Evolutionary conservation across 1,284 basidiomycete species (phyloP).

Genomic region (Apiotrichum siamense): DNA sequence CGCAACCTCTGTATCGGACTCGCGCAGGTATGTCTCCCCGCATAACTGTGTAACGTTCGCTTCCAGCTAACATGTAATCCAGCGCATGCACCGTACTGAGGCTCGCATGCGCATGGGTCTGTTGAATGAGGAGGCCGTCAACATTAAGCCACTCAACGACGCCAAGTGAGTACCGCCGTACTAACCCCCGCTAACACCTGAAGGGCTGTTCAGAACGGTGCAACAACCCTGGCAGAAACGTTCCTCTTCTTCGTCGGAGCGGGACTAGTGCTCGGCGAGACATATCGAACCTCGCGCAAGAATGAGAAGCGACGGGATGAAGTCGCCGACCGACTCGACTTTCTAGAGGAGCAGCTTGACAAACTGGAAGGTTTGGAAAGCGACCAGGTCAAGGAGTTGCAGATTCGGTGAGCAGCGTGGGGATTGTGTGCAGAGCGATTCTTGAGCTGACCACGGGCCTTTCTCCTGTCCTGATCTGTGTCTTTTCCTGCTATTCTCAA

Average conservation of each 20-base stretch:
- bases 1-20: constrained; percentile 66
- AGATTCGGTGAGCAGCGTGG: constrained; percentile 24
- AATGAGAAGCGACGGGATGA: constrained; percentile 65
- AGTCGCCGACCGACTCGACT: constrained; percentile 63
- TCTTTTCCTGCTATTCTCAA: background rate
- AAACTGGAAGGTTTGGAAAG: constrained; percentile 19
- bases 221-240: constrained; percentile 75
- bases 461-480: constrained; percentile 1
- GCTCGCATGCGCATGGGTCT: constrained; percentile 69
- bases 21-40: constrained; percentile 54
- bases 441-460: background rate
- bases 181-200: constrained; percentile 1
- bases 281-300: constrained; percentile 67
- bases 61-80: background rate
- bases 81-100: constrained; percentile 68
- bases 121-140: constrained; percentile 68
- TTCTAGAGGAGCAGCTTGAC: constrained; percentile 51
- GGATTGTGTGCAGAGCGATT: background rate
- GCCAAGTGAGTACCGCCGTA: constrained; percentile 54
- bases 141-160: constrained; percentile 76
- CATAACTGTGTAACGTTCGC: background rate
- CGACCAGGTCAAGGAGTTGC: constrained; percentile 22
- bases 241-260: constrained; percentile 79
- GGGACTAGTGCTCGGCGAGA: constrained; percentile 67
- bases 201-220: constrained; percentile 83